Percentiles rank a stretch among this genome's conserved stretches.
Conservation (phyloP, 2,329 filamentous ascomycete genomes). For the Talaromyces islandicus region DNA sequence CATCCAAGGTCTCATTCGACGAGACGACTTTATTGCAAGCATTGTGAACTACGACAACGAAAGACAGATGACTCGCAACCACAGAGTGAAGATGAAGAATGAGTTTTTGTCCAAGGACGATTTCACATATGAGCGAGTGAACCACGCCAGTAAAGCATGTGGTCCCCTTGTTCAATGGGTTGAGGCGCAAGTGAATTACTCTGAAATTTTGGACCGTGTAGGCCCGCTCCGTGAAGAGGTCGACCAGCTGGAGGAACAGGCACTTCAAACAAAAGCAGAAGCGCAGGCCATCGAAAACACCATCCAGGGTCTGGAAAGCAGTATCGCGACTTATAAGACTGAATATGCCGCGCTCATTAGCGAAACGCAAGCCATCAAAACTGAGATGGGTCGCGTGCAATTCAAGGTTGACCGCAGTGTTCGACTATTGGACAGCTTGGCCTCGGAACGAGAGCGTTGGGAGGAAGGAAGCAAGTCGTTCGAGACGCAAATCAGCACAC, state of each 20-base stretch:
- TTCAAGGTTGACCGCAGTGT: constrained; percentile 98
- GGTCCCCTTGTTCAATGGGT: constrained; percentile 97
- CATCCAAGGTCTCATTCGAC: constrained; percentile 79
- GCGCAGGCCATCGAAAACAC: constrained; percentile 87
- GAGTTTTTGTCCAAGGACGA: constrained; percentile 90
- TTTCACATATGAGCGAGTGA: constrained; percentile 94
- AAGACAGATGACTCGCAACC: constrained; percentile 78
- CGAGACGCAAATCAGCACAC: constrained; percentile 92
- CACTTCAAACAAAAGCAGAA: constrained; percentile 86
- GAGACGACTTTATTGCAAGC: constrained; percentile 94
- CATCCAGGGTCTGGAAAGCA: constrained; percentile 75
- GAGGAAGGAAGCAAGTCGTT: constrained; percentile 97
- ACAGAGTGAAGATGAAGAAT: constrained; percentile 82
- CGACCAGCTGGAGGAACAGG: constrained; percentile 75
- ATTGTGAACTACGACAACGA: constrained; percentile 98
- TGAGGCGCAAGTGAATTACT: constrained; percentile 91
- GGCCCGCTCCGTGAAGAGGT: constrained; percentile 91
- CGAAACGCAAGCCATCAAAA: constrained; percentile 94
- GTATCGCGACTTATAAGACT: constrained; percentile 90
- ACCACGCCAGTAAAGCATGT: constrained; percentile 92
- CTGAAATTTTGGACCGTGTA: constrained; percentile 91
- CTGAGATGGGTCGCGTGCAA: constrained; percentile 92
- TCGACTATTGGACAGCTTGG: constrained; percentile 85
- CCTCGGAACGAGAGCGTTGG: constrained; percentile 89
- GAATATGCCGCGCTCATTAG: constrained; percentile 95